Base-by-base conservation (phyloP, 306 rosid species). In the Ziziphus jujuba region DNA sequence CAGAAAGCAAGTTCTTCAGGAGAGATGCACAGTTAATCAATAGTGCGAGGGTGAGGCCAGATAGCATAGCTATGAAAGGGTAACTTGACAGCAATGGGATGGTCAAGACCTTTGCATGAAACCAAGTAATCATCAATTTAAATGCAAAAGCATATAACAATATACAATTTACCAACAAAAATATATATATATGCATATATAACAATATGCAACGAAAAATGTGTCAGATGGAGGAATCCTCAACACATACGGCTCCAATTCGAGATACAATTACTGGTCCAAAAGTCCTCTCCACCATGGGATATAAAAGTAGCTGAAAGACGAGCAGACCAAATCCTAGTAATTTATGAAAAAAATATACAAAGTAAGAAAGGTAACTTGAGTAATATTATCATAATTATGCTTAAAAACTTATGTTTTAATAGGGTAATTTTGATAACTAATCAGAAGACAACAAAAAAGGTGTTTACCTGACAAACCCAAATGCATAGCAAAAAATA, bases 61-160 rank as follows among this genome's bases (percentile, higher is more conserved):
- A 77, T 43, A 89, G 49, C 65, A 20, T 38, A 52, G 88, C 75
- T 53, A 86, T 72, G 63, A 75, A 78, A 13, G 96, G 88, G 54
- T 73, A 82, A 65, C 81, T 66, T 80, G 89, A 80, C 72, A 89
- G 67, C 76, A 86, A 56, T 2, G 88, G 89, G 36, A 89, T 84
- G 13, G 86, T 68, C 61, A 86, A 13, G 51, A 65, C 76, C 89
- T 89, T 72, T 59, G 76, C 58, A 61, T 31, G 31, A 8, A 7
- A 43, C 24, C 52, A 28, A 28, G 53, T 38, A 36, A 22, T 34
- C 20, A 23, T 54, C 59, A 54, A n/a, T 5, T 44, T 33, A 40
- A 63, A 67, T 4, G 19, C 16, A 56, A 44, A 62, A 16, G 4
- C 64, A 22, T 3, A 19, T 9, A 64, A 19, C 48, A 45, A 40